Conservation (phyloP, 208 protist species). For the Vickermania ingenoplastis region DNA sequence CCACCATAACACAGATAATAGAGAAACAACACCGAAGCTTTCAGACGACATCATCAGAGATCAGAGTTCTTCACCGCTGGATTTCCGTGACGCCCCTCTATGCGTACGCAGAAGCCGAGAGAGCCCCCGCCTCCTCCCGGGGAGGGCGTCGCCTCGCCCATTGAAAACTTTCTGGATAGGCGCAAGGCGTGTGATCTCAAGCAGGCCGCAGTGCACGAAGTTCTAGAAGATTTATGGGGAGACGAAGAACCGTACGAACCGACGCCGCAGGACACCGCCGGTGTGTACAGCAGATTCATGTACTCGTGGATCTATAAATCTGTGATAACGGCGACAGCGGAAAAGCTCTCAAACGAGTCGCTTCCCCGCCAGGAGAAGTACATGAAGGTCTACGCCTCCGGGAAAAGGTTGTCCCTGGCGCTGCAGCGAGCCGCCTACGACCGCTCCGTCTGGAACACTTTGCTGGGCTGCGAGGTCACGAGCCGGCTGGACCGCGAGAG, state of each 20-base stretch:
- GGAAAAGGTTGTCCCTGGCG: conserved; percentile 20
- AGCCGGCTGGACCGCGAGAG: conserved; percentile 24
- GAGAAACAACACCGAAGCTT: too few species aligned
- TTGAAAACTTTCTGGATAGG: neutral
- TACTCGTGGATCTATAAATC: conserved; percentile 37
- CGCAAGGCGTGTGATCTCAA: neutral
- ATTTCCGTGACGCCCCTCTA: too few species aligned
- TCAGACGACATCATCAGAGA: too few species aligned
- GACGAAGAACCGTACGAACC: neutral
- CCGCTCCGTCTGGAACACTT: conserved; percentile 32
- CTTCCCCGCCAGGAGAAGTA: conserved; percentile 23
- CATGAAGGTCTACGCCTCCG: conserved; percentile 19
- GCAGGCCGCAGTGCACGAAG: neutral
- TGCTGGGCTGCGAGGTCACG: conserved; percentile 29
- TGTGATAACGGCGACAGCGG: conserved; percentile 22
- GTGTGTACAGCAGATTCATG: neutral
- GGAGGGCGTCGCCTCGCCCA: too few species aligned
- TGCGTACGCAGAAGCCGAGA: too few species aligned
- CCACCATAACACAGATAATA: too few species aligned
- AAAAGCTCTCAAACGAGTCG: conserved; percentile 26
- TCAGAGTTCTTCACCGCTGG: too few species aligned
- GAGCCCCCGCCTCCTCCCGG: too few species aligned
- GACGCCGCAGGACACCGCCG: neutral
- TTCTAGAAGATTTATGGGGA: neutral
- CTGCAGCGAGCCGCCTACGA: conserved; percentile 16